phyloP scores from a whole-genome alignment of 2,329 filamentous ascomycete genomes.

The Seiridium cupressi region DNA sequence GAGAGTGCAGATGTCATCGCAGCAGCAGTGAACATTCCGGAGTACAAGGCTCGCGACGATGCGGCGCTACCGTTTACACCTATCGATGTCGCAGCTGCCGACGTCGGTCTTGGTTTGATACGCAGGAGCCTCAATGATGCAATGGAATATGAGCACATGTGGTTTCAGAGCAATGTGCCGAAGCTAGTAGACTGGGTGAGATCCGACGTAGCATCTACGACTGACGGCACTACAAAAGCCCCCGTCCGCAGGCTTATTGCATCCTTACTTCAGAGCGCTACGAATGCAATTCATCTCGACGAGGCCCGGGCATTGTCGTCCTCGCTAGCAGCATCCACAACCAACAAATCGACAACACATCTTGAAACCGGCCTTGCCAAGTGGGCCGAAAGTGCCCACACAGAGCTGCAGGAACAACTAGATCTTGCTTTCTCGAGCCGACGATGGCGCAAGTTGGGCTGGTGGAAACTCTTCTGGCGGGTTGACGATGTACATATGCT shows the following conservation, averaged over 20 bases:
- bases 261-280: conserved; percentile 61
- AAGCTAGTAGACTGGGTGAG: conserved; percentile 65
- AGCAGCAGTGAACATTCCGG: conserved; percentile 57
- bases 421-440: conserved; percentile 74
- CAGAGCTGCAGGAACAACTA: conserved; percentile 77
- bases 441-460: conserved; percentile 77
- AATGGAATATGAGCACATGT: conserved; percentile 69
- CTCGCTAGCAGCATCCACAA: conserved; percentile 23
- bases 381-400: conserved; percentile 80
- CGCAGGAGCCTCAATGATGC: conserved; percentile 69
- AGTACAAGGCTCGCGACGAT: conserved; percentile 34
- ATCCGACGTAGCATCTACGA: conserved; percentile 36
- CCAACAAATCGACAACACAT: conserved; percentile 35
- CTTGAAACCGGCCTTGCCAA: conserved; percentile 60
- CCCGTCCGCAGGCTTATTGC: conserved; percentile 65
- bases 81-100: conserved; percentile 64
- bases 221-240: conserved; percentile 55
- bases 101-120: conserved; percentile 63
- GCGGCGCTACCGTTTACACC: conserved; percentile 45
- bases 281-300: conserved; percentile 48
- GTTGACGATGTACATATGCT: conserved; percentile 90
- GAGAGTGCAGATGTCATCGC: conserved; percentile 41
- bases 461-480: conserved; percentile 96
- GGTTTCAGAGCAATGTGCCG: conserved; percentile 71
- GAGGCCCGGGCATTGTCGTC: conserved; percentile 37